Evolutionary conservation across 371 early-diverging fungal genomes (phyloP).

Genomic region (Mucor mucedo): DNA sequence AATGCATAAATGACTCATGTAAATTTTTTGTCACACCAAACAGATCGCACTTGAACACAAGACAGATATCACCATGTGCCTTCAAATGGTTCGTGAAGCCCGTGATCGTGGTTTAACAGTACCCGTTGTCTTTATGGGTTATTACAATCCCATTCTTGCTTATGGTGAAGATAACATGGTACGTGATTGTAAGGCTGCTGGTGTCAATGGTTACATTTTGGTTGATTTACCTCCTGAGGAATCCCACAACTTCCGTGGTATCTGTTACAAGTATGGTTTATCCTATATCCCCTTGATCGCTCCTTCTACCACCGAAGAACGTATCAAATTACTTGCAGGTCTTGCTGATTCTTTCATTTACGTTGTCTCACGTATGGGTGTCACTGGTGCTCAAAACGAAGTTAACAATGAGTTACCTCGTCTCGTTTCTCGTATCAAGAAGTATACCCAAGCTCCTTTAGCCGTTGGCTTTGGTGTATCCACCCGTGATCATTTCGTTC

Average conservation of each 20-base stretch:
- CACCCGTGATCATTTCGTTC: conserved; percentile 83
- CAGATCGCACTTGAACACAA: conserved; percentile 80
- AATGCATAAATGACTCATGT: conserved; percentile 20
- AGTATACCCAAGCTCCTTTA: conserved; percentile 78
- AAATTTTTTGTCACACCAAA: background rate
- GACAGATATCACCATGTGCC: conserved; percentile 80
- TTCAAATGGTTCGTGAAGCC: conserved; percentile 82
- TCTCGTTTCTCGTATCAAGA: conserved; percentile 78
- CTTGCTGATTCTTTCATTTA: conserved; percentile 94
- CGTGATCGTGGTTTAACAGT: conserved; percentile 83
- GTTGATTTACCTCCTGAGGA: conserved; percentile 98
- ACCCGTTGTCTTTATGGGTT: conserved; percentile 97
- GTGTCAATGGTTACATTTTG: conserved; percentile 95
- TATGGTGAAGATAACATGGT: conserved; percentile 90
- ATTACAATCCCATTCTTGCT: conserved; percentile 94
- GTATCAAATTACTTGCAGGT: conserved; percentile 79
- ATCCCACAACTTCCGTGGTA: conserved; percentile 79
- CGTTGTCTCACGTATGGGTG: conserved; percentile 92
- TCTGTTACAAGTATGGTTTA: conserved; percentile 76
- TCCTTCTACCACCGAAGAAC: conserved; percentile 86
- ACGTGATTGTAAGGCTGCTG: conserved; percentile 79
- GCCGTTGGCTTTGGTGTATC: conserved; percentile 98
- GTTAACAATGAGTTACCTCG: conserved; percentile 76
- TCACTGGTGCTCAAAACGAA: conserved; percentile 80
- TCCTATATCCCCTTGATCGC: conserved; percentile 95